Evolutionary conservation across 2,329 filamentous ascomycete genomes (phyloP).

Genomic region (Aspergillus brasiliensis): DNA sequence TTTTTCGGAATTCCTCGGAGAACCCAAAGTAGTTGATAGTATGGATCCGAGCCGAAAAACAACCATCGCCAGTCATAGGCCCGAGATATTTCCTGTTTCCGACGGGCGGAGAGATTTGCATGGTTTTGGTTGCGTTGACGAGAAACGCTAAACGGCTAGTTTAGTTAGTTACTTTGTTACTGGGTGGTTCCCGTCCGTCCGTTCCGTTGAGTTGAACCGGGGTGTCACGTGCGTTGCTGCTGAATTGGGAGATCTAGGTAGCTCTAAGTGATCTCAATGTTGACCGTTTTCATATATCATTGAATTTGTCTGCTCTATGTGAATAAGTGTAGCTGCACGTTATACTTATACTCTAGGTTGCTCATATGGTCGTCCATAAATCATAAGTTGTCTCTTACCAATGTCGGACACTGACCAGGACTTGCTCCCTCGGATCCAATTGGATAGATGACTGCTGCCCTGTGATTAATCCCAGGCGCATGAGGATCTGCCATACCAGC

Average conservation of each 20-base stretch:
- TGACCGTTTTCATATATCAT: too few species aligned
- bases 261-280: neutral
- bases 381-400: conserved; percentile 54
- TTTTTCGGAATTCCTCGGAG: conserved; percentile 24
- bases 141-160: too few species aligned
- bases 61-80: neutral
- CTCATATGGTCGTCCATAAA: neutral
- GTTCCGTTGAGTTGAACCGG: neutral
- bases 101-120: neutral
- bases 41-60: neutral
- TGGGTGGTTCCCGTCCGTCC: neutral
- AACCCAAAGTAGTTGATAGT: neutral
- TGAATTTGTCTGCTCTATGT: neutral
- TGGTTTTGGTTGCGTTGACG: neutral
- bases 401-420: conserved; percentile 66
- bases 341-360: neutral
- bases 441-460: conserved; percentile 40
- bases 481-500: conserved; percentile 55
- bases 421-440: conserved; percentile 38
- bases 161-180: neutral
- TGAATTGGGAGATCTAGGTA: neutral
- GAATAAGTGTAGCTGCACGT: neutral
- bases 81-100: neutral
- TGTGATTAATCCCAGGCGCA: conserved; percentile 68
- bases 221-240: neutral